These are phyloP conservation scores for Fusarium concolor DNA, from an alignment of 2,329 filamentous ascomycete species.

Conservation along the genomic window DNA sequence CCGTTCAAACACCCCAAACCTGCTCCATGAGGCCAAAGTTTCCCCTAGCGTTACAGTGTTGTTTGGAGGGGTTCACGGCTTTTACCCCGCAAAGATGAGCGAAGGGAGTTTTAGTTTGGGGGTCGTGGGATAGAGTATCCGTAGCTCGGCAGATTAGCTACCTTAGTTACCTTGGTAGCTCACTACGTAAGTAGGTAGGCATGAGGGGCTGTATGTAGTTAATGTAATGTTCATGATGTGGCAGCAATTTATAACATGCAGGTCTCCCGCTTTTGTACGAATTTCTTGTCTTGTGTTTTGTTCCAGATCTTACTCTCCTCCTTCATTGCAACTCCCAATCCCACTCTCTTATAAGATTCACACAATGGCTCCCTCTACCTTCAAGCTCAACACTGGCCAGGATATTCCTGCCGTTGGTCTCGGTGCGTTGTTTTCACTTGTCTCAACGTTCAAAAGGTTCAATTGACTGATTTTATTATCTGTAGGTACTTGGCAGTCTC, in stretches of 20 bases:
- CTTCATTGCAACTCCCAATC: constrained; percentile 8
- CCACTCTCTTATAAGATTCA: constrained; percentile 14
- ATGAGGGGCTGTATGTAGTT: neutral
- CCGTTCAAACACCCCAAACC: constrained; percentile 36
- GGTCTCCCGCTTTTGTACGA: constrained; percentile 15
- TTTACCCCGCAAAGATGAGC: constrained; percentile 43
- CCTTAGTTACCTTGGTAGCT: constrained; percentile 11
- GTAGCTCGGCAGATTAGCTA: neutral
- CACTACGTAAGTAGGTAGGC: constrained; percentile 2
- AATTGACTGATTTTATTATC: constrained; percentile 18
- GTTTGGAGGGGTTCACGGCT: constrained; percentile 38
- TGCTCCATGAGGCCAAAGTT: constrained; percentile 12
- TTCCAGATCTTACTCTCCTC: constrained; percentile 6
- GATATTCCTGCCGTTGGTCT: constrained; percentile 73
- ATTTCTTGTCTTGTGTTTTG: constrained; percentile 16
- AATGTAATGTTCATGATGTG: constrained; percentile 35
- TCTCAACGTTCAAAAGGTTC: neutral
- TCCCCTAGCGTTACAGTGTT: constrained; percentile 4
- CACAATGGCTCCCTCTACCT: constrained; percentile 65
- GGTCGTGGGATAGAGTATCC: constrained; percentile 1
- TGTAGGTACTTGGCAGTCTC: constrained; percentile 73
- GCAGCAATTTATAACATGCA: constrained; percentile 34
- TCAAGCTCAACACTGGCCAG: constrained; percentile 73
- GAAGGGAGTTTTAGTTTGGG: constrained; percentile 18
- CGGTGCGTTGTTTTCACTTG: constrained; percentile 56